Conservation (phyloP, 2,329 filamentous ascomycete species). For the Diaporthe caulivora region DNA sequence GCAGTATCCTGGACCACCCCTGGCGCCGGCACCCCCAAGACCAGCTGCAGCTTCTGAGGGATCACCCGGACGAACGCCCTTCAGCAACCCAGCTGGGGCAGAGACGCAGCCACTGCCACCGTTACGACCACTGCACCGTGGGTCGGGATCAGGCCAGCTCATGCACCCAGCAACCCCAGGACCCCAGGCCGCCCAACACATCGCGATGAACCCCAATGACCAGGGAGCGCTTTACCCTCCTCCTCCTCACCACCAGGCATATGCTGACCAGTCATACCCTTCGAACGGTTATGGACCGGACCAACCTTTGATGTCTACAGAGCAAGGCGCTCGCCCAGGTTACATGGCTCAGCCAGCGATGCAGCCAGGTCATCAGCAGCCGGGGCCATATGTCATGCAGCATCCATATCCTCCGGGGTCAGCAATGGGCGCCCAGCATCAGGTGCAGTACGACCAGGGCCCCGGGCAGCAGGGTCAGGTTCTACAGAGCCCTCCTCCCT, state of each 20-base stretch:
- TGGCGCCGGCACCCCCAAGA: slow-evolving; percentile 25
- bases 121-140: slow-evolving; percentile 35
- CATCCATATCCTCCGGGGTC: slow-evolving; percentile 29
- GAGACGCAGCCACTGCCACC: slow-evolving; percentile 33
- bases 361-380: slow-evolving; percentile 35
- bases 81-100: slow-evolving; percentile 36
- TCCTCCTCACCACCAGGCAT: slow-evolving; percentile 26
- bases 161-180: slow-evolving; percentile 27
- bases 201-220: slow-evolving; percentile 30
- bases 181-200: slow-evolving; percentile 20
- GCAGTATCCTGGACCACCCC: slow-evolving; percentile 23
- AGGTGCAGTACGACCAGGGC: slow-evolving; percentile 22
- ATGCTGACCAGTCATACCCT: slow-evolving; percentile 35
- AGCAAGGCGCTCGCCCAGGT: slow-evolving; percentile 32
- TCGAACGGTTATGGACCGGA: slow-evolving; percentile 37
- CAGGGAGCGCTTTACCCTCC: slow-evolving; percentile 25
- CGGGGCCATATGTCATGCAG: slow-evolving; percentile 24
- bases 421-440: slow-evolving; percentile 17
- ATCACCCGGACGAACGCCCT: slow-evolving; percentile 39
- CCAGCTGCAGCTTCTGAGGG: slow-evolving; percentile 10
- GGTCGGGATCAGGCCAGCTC: slow-evolving; percentile 34
- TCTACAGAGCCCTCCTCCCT: slow-evolving; percentile 38
- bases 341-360: slow-evolving; percentile 38
- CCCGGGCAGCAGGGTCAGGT: slow-evolving; percentile 31
- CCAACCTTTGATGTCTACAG: slow-evolving; percentile 39